Evolutionary conservation across 2,329 filamentous ascomycete genomes (phyloP), one percentile per base, ranked within the genome.

Genomic region (Pyrenochaeta sp.): DNA sequence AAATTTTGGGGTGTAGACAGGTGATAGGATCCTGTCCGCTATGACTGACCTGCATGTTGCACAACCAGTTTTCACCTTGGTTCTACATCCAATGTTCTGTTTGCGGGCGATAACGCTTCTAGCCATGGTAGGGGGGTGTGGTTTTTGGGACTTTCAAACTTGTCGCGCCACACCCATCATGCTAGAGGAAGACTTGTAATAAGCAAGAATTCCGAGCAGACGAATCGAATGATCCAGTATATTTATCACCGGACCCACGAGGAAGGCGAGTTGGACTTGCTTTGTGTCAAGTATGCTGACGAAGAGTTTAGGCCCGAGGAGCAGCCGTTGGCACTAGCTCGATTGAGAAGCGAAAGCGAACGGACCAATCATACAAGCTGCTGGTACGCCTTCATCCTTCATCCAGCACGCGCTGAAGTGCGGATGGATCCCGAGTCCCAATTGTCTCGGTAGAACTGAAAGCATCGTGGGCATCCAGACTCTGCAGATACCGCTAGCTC

Each of bases 1-100:
- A 3, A 27, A 7, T 44, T 27, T 52, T 45, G 44, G 43, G 19
- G 32, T 34, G n/a, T n/a, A 51, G 49, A 47, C 30, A 9, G 44
- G 48, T 19, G 45, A 51, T 50, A 27, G 42, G 48, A 45, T 44
- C 10, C 19, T 36, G 12, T 36, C 8, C 52, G 46, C 37, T 44
- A 50, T 30, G 49, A 65, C 64, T 65, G 36, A 67, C 64, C 64
- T 65, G 54, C 64, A 67, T 48, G 64, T 67, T 52, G 42, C 43
- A 59, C 62, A 67, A 22, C 64, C 62, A 51, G 52, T 67, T 56
- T 60, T 62, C 25, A 51, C 58, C 47, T 62, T 65, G n/a, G 46
- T 45, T 54, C 52, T 60, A 54, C 52, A 19, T 51, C 57, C n/a
- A 27, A 42, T 52, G 48, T 47, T 58, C 24, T 48, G 62, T 58